These are phyloP conservation scores for Gleditsia sinensis DNA, from an alignment of 306 rosid genomes.

Conservation along the genomic window DNA sequence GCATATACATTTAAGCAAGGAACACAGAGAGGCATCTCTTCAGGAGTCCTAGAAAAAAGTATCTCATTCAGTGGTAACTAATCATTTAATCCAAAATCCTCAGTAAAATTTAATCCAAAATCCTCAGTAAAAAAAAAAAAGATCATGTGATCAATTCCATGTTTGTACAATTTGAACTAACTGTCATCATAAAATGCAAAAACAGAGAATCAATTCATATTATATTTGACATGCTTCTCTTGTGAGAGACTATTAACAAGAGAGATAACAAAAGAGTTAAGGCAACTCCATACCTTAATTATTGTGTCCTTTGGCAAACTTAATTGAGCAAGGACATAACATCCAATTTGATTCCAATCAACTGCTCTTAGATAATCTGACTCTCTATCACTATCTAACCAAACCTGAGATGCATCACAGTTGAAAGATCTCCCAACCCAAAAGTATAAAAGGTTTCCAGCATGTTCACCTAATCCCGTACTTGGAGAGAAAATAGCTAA, in stretches of 20 bases:
- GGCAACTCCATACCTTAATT: slow-evolving; percentile 59
- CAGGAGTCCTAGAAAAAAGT: not conserved
- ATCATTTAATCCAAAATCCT: not conserved
- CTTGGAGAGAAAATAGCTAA: slow-evolving; percentile 67
- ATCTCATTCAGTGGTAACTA: not conserved
- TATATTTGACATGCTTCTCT: slow-evolving; percentile 3
- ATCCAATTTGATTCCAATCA: slow-evolving; percentile 71
- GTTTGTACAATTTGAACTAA: not conserved
- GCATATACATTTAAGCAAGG: not conserved
- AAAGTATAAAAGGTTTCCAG: slow-evolving; percentile 58
- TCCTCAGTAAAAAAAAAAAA: not conserved
- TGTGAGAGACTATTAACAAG: not conserved
- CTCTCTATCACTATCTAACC: slow-evolving; percentile 54
- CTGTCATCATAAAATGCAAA: not conserved
- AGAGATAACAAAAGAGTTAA: slow-evolving; percentile 4
- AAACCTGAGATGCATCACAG: slow-evolving; percentile 45
- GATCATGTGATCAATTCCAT: slow-evolving; percentile 16
- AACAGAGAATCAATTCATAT: not conserved
- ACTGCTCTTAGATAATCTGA: slow-evolving; percentile 47
- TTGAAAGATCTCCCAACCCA: slow-evolving; percentile 80
- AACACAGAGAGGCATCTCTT: too few species aligned
- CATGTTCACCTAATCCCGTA: slow-evolving; percentile 38
- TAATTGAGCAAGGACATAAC: slow-evolving; percentile 52
- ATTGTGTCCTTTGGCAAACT: slow-evolving; percentile 64
- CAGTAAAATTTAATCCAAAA: not conserved